A percentile compares a stretch with the other conserved stretches of the same genome.
Evolutionary conservation across 345 rosid species (phyloP).

Genomic region (Melastoma malabathricum): DNA sequence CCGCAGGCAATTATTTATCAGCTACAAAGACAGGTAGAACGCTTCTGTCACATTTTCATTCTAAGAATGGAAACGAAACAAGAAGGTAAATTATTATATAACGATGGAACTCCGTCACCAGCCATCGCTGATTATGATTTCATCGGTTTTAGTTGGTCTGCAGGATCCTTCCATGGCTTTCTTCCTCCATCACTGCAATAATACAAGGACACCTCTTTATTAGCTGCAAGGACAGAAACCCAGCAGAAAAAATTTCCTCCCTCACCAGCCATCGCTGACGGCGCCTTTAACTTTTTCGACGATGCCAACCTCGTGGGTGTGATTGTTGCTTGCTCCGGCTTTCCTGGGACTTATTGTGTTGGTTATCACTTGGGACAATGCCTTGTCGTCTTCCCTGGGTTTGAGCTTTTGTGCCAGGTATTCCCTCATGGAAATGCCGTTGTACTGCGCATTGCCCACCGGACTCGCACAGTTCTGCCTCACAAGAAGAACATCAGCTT

Average conservation of each 20-base stretch:
- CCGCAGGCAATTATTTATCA: too few species aligned
- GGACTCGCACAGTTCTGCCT: neutral
- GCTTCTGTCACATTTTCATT: too few species aligned
- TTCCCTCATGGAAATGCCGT: constrained; percentile 75
- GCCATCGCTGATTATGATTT: neutral
- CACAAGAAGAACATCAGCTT: neutral
- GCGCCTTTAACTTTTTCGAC: constrained; percentile 35
- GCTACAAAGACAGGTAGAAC: too few species aligned
- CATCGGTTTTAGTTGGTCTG: constrained; percentile 37
- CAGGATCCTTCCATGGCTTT: constrained; percentile 42
- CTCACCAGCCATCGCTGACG: too few species aligned
- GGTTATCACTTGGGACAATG: constrained; percentile 46
- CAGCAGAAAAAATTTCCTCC: neutral
- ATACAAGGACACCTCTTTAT: neutral
- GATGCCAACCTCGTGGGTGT: constrained; percentile 20
- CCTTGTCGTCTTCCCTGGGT: constrained; percentile 74
- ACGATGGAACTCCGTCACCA: too few species aligned
- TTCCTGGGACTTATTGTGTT: constrained; percentile 49
- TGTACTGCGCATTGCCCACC: constrained; percentile 27
- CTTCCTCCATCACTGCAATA: constrained; percentile 39
- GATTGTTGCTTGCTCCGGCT: neutral
- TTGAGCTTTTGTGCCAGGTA: constrained; percentile 45
- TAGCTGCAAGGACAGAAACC: neutral
- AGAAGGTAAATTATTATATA: too few species aligned
- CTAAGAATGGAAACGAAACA: neutral